Percentiles rank a stretch among this genome's conserved stretches.
Conservation (phyloP, 2,329 filamentous ascomycete genomes). For the Cercospora berteroae region DNA sequence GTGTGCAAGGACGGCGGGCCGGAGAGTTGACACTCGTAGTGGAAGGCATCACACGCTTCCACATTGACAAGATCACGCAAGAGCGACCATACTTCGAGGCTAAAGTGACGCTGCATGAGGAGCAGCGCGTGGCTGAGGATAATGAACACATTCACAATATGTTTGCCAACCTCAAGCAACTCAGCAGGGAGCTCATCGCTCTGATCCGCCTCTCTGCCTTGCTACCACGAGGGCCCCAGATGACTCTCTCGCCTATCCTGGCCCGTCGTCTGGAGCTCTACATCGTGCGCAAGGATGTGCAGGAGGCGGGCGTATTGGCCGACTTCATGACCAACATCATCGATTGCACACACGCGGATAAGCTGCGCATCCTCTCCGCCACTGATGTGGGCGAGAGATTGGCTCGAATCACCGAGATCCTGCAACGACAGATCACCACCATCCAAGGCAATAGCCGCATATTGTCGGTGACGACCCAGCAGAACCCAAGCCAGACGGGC, state of each 20-base stretch:
- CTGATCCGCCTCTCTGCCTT: slow-evolving; percentile 81
- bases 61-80: slow-evolving; percentile 69
- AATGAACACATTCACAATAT: slow-evolving; percentile 63
- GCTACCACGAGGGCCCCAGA: slow-evolving; percentile 66
- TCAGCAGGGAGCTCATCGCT: slow-evolving; percentile 82
- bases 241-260: slow-evolving; percentile 75
- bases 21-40: slow-evolving; percentile 77
- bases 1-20: slow-evolving; percentile 48
- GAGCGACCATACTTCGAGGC: slow-evolving; percentile 86
- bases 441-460: slow-evolving; percentile 88
- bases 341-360: slow-evolving; percentile 85
- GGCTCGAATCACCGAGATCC: slow-evolving; percentile 75
- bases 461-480: slow-evolving; percentile 66
- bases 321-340: slow-evolving; percentile 97
- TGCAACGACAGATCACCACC: slow-evolving; percentile 75
- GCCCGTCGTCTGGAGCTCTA: slow-evolving; percentile 82
- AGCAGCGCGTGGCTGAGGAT: slow-evolving; percentile 49
- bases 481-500: slow-evolving; percentile 44
- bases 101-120: slow-evolving; percentile 68
- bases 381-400: slow-evolving; percentile 75
- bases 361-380: slow-evolving; percentile 79
- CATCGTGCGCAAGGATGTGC: slow-evolving; percentile 76
- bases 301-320: slow-evolving; percentile 79
- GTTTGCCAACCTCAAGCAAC: slow-evolving; percentile 77
- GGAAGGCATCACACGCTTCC: slow-evolving; percentile 76